A percentile compares a stretch with the other conserved stretches of the same genome.
Conservation (phyloP, 257 asterid species). For the Paraleonurus japonicus region DNA sequence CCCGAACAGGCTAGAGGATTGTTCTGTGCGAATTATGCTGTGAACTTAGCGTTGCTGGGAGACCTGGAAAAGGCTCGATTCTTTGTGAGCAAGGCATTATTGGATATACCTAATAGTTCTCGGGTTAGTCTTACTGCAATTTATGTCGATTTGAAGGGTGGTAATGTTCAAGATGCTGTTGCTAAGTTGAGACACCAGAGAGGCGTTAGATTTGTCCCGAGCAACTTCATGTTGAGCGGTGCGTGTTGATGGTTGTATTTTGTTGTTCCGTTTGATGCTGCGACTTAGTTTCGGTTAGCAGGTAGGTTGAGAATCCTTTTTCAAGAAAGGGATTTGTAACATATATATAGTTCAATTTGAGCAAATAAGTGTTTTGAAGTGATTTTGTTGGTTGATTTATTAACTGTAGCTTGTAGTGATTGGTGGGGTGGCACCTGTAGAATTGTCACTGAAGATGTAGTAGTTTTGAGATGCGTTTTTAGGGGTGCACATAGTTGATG, state of each 20-base stretch:
- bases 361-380: background rate
- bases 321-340: background rate
- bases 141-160: conserved; percentile 64
- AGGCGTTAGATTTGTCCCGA: conserved; percentile 38
- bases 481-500: background rate
- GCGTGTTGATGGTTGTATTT: background rate
- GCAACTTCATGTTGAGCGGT: background rate
- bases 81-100: conserved; percentile 49
- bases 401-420: background rate
- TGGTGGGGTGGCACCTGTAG: background rate
- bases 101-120: conserved; percentile 46
- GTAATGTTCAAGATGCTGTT: conserved; percentile 55
- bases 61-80: conserved; percentile 60
- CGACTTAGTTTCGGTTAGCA: background rate
- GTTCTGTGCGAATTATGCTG: conserved; percentile 61
- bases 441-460: background rate
- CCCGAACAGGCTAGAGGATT: conserved; percentile 86
- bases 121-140: conserved; percentile 62
- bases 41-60: conserved; percentile 54
- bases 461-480: background rate
- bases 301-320: background rate
- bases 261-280: background rate
- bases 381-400: background rate
- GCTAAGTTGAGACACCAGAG: conserved; percentile 55
- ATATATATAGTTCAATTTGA: background rate